Evolutionary conservation across 176 grass and related monocot genomes (phyloP), one percentile per base, ranked within the genome.

Genomic region (Carex kokanica): DNA sequence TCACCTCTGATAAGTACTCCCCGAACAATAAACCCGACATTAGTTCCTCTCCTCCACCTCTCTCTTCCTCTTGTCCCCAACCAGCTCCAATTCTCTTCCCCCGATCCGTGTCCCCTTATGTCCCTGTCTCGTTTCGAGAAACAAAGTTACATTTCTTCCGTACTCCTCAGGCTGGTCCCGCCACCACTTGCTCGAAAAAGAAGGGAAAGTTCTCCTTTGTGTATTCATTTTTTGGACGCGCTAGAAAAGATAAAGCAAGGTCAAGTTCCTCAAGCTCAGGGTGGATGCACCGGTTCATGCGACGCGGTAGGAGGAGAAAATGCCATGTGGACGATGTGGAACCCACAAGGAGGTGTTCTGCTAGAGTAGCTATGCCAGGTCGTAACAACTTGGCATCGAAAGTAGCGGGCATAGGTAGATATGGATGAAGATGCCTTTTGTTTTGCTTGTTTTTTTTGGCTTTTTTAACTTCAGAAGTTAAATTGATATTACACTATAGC

Each of bases 381-480:
- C 88, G 84, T 4, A 62, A 81, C 64, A 93, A 88, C 81, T 78
- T 84, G 43, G 88, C 91, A 27, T 31, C 81, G 69, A 93, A 88
- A 85, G 88, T 88, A 78, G 88, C 88, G 24, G 86, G 91, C 51
- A 93, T 86, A 79, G 78, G 88, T 43, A 85, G 88, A 89, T 91
- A 91, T 85, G 77, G 78, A 57, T 93, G 84, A 93, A 25, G 74
- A 56, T 51, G 38, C 3, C 18, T 74, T 49, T 25, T 25, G 5
- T 52, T 74, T 51, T 51, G 21, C 21, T 24, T 24, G 6, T 24
- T 6, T 52, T 25, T n/a, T 24, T 52, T 38, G 4, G 4, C 5
- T 51, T 74, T 74, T 47, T 73, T 45, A 49, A 45, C 18, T 74
- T 21, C 14, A 74, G 11, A 47, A 25, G 20, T 73, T n/a, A 23